Conservation (phyloP, 1,284 basidiomycete species). For the Leccinum proximum region DNA sequence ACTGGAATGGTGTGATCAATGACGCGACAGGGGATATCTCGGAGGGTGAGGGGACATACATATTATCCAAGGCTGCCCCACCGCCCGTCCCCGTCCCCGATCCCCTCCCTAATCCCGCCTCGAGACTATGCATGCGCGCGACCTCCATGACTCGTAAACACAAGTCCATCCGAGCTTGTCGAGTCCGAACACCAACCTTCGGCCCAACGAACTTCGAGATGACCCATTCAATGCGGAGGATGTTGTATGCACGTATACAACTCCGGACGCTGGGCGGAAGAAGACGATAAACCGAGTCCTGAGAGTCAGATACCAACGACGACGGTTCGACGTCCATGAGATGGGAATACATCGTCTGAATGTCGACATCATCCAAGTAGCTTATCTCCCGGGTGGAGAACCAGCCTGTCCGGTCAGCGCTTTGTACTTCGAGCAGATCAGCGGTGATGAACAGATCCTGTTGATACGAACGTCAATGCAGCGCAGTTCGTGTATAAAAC, state of each 20-base stretch:
- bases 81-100: slow-evolving; percentile 14
- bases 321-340: slow-evolving; percentile 70
- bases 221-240: slow-evolving; percentile 69
- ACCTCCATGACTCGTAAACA: slow-evolving; percentile 69
- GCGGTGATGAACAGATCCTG: slow-evolving; percentile 73
- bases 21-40: not conserved
- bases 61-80: slow-evolving; percentile 2
- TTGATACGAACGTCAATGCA: slow-evolving; percentile 10
- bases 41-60: no score
- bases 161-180: slow-evolving; percentile 72
- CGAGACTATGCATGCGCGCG: slow-evolving; percentile 56
- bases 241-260: slow-evolving; percentile 68
- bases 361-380: slow-evolving; percentile 56
- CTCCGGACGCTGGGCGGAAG: slow-evolving; percentile 71
- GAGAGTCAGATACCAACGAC: slow-evolving; percentile 61
- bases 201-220: slow-evolving; percentile 63
- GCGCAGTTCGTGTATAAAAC: not conserved
- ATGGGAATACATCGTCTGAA: slow-evolving; percentile 72
- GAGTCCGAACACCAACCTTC: slow-evolving; percentile 52
- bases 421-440: slow-evolving; percentile 77
- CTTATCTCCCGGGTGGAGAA: slow-evolving; percentile 54
- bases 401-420: slow-evolving; percentile 75
- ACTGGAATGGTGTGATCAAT: slow-evolving; percentile 26
- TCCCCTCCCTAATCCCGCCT: slow-evolving; percentile 21
- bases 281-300: slow-evolving; percentile 67